A percentile compares a stretch with the other conserved stretches of the same genome.
Conservation (phyloP, 2,329 filamentous ascomycete genomes). For the Fusarium beomiforme region DNA sequence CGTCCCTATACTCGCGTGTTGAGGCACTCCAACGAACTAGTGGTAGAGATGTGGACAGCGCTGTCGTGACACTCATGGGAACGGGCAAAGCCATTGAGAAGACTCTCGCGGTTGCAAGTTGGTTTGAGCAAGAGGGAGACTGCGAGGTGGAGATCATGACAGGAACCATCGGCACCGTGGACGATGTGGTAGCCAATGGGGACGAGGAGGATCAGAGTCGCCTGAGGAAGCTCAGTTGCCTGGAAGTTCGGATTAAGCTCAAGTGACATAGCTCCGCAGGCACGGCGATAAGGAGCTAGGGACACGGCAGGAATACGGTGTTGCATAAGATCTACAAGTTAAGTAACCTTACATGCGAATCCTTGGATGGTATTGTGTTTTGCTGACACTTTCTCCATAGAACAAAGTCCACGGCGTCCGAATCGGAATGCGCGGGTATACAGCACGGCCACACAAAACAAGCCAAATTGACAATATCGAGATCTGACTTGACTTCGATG, state of each 20-base stretch:
- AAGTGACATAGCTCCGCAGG: slow-evolving; percentile 47
- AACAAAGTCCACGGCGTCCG: slow-evolving; percentile 11
- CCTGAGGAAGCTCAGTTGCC: slow-evolving; percentile 60
- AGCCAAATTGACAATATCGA: slow-evolving; percentile 27
- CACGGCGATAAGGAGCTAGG: slow-evolving; percentile 12
- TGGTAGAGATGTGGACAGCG: slow-evolving; percentile 42
- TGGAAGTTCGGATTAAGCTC: slow-evolving; percentile 60
- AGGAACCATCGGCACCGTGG: slow-evolving; percentile 70
- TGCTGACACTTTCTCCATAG: slow-evolving; percentile 18
- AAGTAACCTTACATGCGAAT: slow-evolving; percentile 18
- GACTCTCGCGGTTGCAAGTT: slow-evolving; percentile 69
- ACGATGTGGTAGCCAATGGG: slow-evolving; percentile 66
- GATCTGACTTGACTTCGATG: background rate
- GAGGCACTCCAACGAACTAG: slow-evolving; percentile 52
- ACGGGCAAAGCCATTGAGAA: slow-evolving; percentile 74
- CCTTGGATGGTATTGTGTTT: background rate
- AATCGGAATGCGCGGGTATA: slow-evolving; percentile 29
- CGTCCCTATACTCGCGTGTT: slow-evolving; percentile 58
- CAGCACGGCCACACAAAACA: slow-evolving; percentile 1
- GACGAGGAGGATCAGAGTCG: slow-evolving; percentile 54
- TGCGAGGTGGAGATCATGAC: slow-evolving; percentile 69
- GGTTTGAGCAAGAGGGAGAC: slow-evolving; percentile 70
- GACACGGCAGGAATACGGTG: slow-evolving; percentile 3
- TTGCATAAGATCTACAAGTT: slow-evolving; percentile 6
- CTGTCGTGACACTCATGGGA: slow-evolving; percentile 67